These are phyloP conservation scores for Begonia loranthoides DNA, from an alignment of 306 rosid genomes.

Conservation along the genomic window DNA sequence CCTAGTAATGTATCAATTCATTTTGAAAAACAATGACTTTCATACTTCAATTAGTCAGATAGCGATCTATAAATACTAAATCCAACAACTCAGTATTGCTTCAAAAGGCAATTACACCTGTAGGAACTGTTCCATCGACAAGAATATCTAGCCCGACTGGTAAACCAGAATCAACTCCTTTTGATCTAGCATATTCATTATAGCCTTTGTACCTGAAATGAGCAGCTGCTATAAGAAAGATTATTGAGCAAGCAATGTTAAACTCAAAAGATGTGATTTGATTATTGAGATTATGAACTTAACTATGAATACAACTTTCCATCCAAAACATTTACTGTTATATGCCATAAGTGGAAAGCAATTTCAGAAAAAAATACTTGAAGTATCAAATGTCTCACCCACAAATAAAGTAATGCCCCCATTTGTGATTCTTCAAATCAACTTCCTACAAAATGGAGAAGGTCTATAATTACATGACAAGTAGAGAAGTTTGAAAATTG, in stretches of 20 bases:
- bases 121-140: slow-evolving; percentile 87
- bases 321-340: too few relatives aligned
- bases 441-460: slow-evolving; percentile 40
- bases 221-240: slow-evolving; percentile 7
- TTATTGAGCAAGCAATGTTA: background rate
- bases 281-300: too few relatives aligned
- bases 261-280: too few relatives aligned
- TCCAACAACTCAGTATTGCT: slow-evolving; percentile 1
- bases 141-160: slow-evolving; percentile 85
- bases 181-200: slow-evolving; percentile 48
- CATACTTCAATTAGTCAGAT: too few relatives aligned
- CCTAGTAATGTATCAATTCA: background rate
- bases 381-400: slow-evolving; percentile 33
- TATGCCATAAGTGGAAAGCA: background rate
- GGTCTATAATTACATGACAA: background rate
- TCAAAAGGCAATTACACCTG: slow-evolving; percentile 33
- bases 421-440: slow-evolving; percentile 80
- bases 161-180: slow-evolving; percentile 44
- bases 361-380: background rate
- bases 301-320: too few relatives aligned
- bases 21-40: too few relatives aligned
- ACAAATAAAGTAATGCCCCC: slow-evolving; percentile 98
- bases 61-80: too few relatives aligned
- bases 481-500: too few relatives aligned
- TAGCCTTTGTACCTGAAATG: slow-evolving; percentile 81